Evolutionary conservation across 441 rosid genomes (phyloP), one percentile per base, ranked within the genome.

Genomic region (Breynia disticha): DNA sequence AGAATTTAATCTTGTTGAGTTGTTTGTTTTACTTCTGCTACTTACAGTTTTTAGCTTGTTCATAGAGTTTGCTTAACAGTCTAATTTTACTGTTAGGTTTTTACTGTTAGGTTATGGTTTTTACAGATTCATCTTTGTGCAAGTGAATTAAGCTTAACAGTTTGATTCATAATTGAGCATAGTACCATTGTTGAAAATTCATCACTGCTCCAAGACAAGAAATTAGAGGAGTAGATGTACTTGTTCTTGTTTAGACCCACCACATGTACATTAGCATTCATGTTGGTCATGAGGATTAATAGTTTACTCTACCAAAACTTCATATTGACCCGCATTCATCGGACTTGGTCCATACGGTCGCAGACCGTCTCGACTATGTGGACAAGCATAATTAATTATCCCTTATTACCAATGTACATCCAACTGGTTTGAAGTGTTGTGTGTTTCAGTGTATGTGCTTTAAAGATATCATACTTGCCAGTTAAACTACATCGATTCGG

Each of bases 241-340:
- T 59, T 63, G n/a, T n/a, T n/a, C 38, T 54, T 59, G 56, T 67
- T 61, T 55, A 50, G 71, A 54, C 69, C 74, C 69, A 55, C 72
- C 63, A 44, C 55, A 61, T 11, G 56, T 55, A 46, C 49, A 44
- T 51, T 9, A 28, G 19, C 41, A 42, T 54, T 55, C 48, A 48
- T 56, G 52, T 46, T 70, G 52, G 68, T 57, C 57, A 50, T 48
- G 24, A 17, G 37, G 38, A 42, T 58, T 50, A 56, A 53, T 32
- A 8, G 47, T 8, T 28, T 4, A 9, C 8, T 0, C 35, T 28
- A 32, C 16, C 59, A 10, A n/a, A 64, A 46, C 51, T 48, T 62
- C 55, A 38, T 13, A 52, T 18, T 48, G 56, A 6, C 41, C 37
- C 52, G 7, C 66, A 16, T 59, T n/a, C n/a, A n/a, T n/a, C n/a